phyloP scores from a whole-genome alignment of 192 early-diverging fungal species.

The Umbelopsis sp. region DNA sequence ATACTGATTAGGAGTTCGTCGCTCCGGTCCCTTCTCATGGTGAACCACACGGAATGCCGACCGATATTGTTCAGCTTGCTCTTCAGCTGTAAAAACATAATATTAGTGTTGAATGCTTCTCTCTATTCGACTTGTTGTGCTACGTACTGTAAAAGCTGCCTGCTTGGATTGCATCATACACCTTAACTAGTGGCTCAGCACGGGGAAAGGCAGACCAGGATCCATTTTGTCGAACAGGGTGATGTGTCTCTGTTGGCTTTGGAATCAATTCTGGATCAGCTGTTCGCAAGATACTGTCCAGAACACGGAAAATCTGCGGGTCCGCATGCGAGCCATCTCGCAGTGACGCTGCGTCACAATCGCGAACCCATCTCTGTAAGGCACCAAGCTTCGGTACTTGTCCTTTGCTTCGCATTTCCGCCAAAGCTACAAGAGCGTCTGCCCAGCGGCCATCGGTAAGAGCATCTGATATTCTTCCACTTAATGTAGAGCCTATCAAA shows the following conservation, averaged over 20 bases:
- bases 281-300: constrained; percentile 67
- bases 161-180: constrained; percentile 35
- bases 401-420: constrained; percentile 54
- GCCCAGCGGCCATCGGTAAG: constrained; percentile 57
- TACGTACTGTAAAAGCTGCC: constrained; percentile 38
- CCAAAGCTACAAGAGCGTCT: constrained; percentile 54
- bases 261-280: constrained; percentile 59
- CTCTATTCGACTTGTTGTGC: neutral
- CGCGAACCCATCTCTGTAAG: constrained; percentile 70
- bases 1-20: constrained; percentile 61
- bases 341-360: constrained; percentile 67
- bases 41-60: constrained; percentile 52
- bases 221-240: constrained; percentile 37
- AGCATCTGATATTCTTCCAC: constrained; percentile 53
- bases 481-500: constrained; percentile 30
- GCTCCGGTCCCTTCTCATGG: constrained; percentile 56
- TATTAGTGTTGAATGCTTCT: neutral
- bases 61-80: constrained; percentile 36
- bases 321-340: constrained; percentile 44
- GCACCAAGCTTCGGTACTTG: constrained; percentile 60
- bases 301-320: constrained; percentile 53
- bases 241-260: constrained; percentile 25
- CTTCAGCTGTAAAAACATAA: constrained; percentile 28
- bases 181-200: constrained; percentile 26
- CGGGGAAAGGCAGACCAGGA: constrained; percentile 48